Evolutionary conservation across 2,329 filamentous ascomycete genomes (phyloP), one percentile per base, ranked within the genome.

Genomic region (Stromatinia cepivora): DNA sequence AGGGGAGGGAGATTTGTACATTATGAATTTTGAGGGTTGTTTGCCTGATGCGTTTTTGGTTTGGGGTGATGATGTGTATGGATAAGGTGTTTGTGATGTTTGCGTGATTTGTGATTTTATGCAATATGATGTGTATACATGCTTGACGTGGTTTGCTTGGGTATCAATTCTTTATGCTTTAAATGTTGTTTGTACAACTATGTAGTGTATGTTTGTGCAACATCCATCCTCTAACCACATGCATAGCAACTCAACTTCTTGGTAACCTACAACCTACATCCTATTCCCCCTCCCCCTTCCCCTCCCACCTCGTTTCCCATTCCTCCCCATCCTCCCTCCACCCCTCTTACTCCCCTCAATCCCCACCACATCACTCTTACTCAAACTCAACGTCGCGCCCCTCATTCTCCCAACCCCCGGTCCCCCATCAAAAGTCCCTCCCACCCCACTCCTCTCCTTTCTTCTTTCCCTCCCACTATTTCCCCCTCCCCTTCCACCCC

Each of bases 361-460:
- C 68, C 85, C 86, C 74, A 82, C 84, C 10, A 97, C 86, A 80
- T 98, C 94, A 75, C 85, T 86, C 77, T 90, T 88, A 77, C 90
- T 96, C 75, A 98, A 80, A 72, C 85, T 90, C 81, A 98, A 80
- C 77, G 92, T 92, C 36, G 66, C 66, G 0, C 93, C 93, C 4
- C 92, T 87, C 78, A 97, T 90, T 78, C 85, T 92, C 0, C 95
- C 95, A 17, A 98, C 87, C 3, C 86, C 88, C 0, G 94, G 93
- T 42, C 88, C 88, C 72, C 92, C 92, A 50, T 97, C 87, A 0
- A 87, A 82, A 79, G 88, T 81, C 73, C 88, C 83, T 80, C 86
- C 81, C 77, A 79, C 79, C 73, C 75, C 78, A 66, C 78, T 73
- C 70, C 76, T 70, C 64, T 79, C 83, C 67, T 81, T 81, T 67